phyloP scores from a whole-genome alignment of 495 filamentous ascomycete genomes.

The Cercophora samala region DNA sequence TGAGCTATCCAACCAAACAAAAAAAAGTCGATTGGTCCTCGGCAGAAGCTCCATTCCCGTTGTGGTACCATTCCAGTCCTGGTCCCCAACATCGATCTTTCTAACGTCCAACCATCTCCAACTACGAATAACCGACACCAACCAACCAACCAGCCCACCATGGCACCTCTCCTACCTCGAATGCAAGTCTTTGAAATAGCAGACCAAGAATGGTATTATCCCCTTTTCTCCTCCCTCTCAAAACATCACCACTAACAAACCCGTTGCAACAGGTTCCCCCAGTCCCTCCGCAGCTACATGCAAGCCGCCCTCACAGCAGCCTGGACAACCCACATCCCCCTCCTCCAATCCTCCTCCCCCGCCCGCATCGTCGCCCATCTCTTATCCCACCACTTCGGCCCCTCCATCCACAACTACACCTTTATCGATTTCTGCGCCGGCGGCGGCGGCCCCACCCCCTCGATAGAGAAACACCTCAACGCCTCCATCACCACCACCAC shows the following conservation, averaged over 20 bases:
- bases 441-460: constrained; percentile 63
- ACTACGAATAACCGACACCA: too few relatives aligned
- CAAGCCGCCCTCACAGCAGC: constrained; percentile 51
- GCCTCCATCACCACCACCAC: constrained; percentile 27
- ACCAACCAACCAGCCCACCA: constrained; percentile 23
- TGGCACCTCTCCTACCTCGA: constrained; percentile 50
- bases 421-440: constrained; percentile 76
- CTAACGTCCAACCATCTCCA: not conserved
- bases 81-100: not conserved
- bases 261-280: constrained; percentile 50
- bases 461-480: constrained; percentile 59
- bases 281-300: constrained; percentile 48
- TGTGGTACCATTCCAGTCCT: constrained; percentile 2
- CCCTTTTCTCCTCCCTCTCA: not conserved
- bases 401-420: constrained; percentile 40
- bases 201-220: constrained; percentile 49
- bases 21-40: not conserved
- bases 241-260: too few relatives aligned
- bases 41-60: not conserved
- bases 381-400: constrained; percentile 42
- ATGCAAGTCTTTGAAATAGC: constrained; percentile 57
- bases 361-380: constrained; percentile 47
- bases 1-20: not conserved
- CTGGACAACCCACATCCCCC: constrained; percentile 47
- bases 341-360: constrained; percentile 46